Percentiles rank a stretch among this genome's conserved stretches.
phyloP scores from a whole-genome alignment of 2,329 filamentous ascomycete genomes.

The Ophiostoma quercus region DNA sequence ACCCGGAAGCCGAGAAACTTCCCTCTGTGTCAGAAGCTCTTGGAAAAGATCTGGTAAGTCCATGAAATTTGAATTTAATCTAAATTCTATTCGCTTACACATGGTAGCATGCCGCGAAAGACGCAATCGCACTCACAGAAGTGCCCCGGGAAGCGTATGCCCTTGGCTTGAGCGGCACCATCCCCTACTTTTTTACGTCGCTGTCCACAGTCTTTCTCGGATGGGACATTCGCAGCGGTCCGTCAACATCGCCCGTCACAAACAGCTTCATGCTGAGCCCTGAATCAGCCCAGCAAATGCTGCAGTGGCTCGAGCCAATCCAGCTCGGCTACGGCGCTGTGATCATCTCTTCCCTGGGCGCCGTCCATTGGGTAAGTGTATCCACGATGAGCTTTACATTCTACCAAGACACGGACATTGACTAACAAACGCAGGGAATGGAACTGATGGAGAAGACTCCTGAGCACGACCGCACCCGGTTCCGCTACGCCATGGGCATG shows the following conservation, averaged over 20 bases:
- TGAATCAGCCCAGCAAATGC: constrained; percentile 64
- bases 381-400: too few species aligned
- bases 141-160: constrained; percentile 64
- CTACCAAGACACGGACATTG: neutral
- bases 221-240: constrained; percentile 71
- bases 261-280: constrained; percentile 62
- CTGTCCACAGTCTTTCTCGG: constrained; percentile 74
- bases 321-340: constrained; percentile 89
- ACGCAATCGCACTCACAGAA: constrained; percentile 59
- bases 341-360: constrained; percentile 89
- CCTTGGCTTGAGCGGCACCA: constrained; percentile 68
- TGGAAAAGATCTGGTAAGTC: constrained; percentile 50
- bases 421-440: constrained; percentile 50
- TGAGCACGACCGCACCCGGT: constrained; percentile 59
- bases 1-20: neutral
- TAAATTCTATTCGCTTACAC: neutral
- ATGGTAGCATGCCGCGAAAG: constrained; percentile 56
- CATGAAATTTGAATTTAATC: neutral
- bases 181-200: constrained; percentile 83
- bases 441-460: constrained; percentile 70
- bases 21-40: constrained; percentile 34
- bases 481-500: constrained; percentile 79
- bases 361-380: constrained; percentile 69
- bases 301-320: constrained; percentile 74
- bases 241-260: constrained; percentile 55